Base-by-base conservation (phyloP, 176 grass and related monocot genomes). In the Chloris gayana region DNA sequence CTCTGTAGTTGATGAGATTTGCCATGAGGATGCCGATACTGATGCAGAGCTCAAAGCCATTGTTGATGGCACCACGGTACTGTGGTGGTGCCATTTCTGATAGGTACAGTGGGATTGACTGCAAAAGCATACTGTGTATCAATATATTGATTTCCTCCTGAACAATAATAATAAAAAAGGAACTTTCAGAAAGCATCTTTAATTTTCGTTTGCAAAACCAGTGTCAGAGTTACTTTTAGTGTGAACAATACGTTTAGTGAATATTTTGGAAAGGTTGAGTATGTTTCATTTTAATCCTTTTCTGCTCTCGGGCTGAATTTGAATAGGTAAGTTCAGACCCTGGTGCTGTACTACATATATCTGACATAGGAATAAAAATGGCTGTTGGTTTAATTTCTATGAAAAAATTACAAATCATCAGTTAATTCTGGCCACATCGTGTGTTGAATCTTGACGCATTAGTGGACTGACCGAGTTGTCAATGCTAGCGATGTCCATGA, bases 41-140 rank as follows among this genome's bases (percentile, higher is more conserved):
- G 83, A 98, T 87, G 70, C 90, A 98, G n/a, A 98, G 88, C 74
- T 94, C 92, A 7, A 94, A 98, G 9, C 82, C 92, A 0, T 93
- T 93, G 81, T 78, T 94, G 66, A 98, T 87, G 30, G 95, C 95
- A 0, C 95, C 95, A 51, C 95, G 92, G 84, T 93, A 87, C 22
- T 87, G 85, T 0, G 95, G 85, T 0, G 92, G 95, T 5, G 95
- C 92, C 92, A 98, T 94, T 72, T 98, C 95, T 2, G 92, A 94
- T 5, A 98, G 86, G 69, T 98, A 98, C 9, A 98, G 78, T 17
- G 95, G 95, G 45, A 98, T 90, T 15, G 92, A 88, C 95, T 97
- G 85, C 69, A 89, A 78, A 31, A 62, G 26, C 50, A 25, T 53
- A 53, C 29, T 4, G 14, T 17, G 0, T 42, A 25, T 69, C 9